Percentiles rank a stretch among this genome's conserved stretches.
Evolutionary conservation across 2,329 filamentous ascomycete genomes (phyloP).

Genomic region (Penicillium verrucosum): DNA sequence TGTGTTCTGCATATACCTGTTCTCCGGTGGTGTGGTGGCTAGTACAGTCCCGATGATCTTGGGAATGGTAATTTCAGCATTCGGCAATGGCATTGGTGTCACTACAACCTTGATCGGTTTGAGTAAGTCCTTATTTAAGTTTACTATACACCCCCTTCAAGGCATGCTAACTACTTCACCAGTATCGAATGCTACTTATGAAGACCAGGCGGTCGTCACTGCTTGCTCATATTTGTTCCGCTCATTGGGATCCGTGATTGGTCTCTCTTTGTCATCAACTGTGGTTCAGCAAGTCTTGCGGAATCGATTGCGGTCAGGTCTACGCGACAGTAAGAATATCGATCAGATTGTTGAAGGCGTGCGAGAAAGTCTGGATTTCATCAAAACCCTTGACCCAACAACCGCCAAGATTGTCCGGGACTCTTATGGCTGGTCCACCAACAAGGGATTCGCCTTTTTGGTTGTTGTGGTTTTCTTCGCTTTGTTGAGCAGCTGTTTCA

Average conservation of each 20-base stretch:
- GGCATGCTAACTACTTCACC: slow-evolving; percentile 8
- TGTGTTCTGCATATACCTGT: slow-evolving; percentile 55
- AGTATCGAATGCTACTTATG: slow-evolving; percentile 64
- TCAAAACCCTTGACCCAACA: slow-evolving; percentile 61
- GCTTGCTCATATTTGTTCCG: slow-evolving; percentile 81
- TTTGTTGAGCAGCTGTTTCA: slow-evolving; percentile 47
- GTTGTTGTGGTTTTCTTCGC: slow-evolving; percentile 51
- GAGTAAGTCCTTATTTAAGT: slow-evolving; percentile 39
- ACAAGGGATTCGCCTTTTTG: slow-evolving; percentile 52
- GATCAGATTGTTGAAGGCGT: slow-evolving; percentile 66
- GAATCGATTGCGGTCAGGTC: slow-evolving; percentile 50
- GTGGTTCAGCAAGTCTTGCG: slow-evolving; percentile 68
- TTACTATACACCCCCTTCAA: background rate
- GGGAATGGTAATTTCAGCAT: slow-evolving; percentile 55
- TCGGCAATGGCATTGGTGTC: slow-evolving; percentile 59
- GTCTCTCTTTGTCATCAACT: slow-evolving; percentile 68
- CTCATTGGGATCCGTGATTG: slow-evolving; percentile 63
- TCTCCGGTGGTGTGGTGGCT: slow-evolving; percentile 52
- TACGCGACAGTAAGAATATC: slow-evolving; percentile 59
- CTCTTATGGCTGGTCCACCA: slow-evolving; percentile 62
- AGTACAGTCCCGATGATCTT: slow-evolving; percentile 54
- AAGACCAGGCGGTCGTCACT: slow-evolving; percentile 71
- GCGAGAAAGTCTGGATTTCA: slow-evolving; percentile 66
- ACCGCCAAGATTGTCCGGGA: slow-evolving; percentile 58
- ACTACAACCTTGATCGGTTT: slow-evolving; percentile 70